phyloP scores from a whole-genome alignment of 495 filamentous ascomycete genomes.

The Aspergillus panamensis region DNA sequence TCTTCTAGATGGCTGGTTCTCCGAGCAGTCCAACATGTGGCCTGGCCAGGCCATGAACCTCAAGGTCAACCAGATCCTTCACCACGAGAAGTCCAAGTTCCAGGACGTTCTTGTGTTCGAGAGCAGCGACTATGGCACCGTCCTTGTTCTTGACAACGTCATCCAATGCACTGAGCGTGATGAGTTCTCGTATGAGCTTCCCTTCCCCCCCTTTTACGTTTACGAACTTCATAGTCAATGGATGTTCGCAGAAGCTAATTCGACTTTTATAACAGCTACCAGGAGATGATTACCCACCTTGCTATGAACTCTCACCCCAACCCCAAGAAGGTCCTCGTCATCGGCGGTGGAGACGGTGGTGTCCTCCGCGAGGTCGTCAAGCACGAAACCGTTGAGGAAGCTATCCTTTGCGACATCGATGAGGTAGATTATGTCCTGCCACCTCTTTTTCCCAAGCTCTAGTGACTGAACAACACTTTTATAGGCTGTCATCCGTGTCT shows the following conservation, averaged over 20 bases:
- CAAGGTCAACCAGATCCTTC: conserved; percentile 93
- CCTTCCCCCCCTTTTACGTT: neutral
- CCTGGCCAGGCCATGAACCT: conserved; percentile 98
- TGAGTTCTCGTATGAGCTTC: conserved; percentile 73
- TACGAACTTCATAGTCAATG: neutral
- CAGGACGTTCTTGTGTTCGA: conserved; percentile 98
- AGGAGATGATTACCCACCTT: conserved; percentile 99
- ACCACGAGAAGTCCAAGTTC: conserved; percentile 98
- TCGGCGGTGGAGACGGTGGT: conserved; percentile 94
- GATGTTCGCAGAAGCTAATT: neutral
- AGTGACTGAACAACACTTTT: neutral
- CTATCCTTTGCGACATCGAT: conserved; percentile 96
- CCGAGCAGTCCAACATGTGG: conserved; percentile 97
- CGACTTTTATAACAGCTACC: conserved; percentile 57
- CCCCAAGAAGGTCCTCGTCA: conserved; percentile 97
- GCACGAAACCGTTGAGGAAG: conserved; percentile 90
- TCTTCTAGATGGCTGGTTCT: conserved; percentile 94
- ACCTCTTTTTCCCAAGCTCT: neutral
- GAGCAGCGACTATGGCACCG: conserved; percentile 91
- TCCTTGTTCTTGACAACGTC: conserved; percentile 97
- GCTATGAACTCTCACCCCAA: conserved; percentile 98
- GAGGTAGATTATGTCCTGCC: conserved; percentile 58
- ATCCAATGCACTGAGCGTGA: conserved; percentile 98
- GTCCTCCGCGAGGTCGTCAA: conserved; percentile 97
- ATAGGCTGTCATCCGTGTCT: conserved; percentile 93